Evolutionary conservation across 2,329 filamentous ascomycete genomes (phyloP), one percentile per base, ranked within the genome.

Genomic region (Chrysosporium keratinophilum): DNA sequence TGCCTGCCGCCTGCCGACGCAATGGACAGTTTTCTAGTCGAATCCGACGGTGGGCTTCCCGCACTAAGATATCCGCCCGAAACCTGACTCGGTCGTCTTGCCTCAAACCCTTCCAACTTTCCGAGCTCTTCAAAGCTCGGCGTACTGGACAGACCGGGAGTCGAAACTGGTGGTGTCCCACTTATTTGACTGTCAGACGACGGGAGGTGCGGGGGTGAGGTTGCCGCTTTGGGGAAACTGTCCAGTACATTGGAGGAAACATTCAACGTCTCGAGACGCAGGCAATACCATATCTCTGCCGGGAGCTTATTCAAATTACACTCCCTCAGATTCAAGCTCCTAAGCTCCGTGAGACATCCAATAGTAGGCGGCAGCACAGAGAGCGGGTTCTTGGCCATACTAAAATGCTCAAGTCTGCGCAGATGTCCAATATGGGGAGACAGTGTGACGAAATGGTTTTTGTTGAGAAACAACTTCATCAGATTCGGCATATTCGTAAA

Each of bases 231-330:
- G 0, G 93, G 93, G 65, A 98, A 97, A 40, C 81, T 82, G 49
- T 90, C 85, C 17, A 98, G 76, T 5, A 97, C 84, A 62, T 98
- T 98, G 10, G 93, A 96, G 0, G 91, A 97, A 11, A 95, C 84
- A 62, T 98, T 98, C 56, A 98, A 78, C 0, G 85, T 91, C 69
- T 97, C 90, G 52, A 98, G 72, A 65, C 85, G 89, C 62, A 85
- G 84, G 50, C 91, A 91, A 76, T 88, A 91, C 93, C 93, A 98
- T n/a, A 98, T 78, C 65, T 98, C 93, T 65, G 87, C 82, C 1
- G 93, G 93, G 33, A 98, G 75, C 63, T 85, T 85, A 59, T 84
- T 85, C 55, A 98, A 79, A 64, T 97, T 98, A 73, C 97, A 98
- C 65, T 93, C 88, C 58, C 91, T 81, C 15, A 97, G 79, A 65